Percentiles rank a stretch among this genome's conserved stretches.
Evolutionary conservation across 768 basidiomycete genomes (phyloP).

Genomic region (Hygrocybe coccinea): DNA sequence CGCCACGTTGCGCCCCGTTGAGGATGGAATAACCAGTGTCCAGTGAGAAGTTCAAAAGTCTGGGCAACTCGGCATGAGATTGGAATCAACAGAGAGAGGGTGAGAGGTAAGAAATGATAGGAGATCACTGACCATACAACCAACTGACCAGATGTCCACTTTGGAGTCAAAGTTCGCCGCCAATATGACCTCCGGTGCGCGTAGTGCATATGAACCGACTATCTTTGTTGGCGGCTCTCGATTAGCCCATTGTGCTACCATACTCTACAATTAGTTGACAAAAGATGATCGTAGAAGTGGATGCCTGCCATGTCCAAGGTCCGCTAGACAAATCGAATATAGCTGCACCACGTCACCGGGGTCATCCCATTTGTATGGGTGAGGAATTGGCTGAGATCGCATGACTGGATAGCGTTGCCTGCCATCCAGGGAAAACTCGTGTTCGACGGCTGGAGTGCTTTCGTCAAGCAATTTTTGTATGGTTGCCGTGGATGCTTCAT

Average conservation of each 20-base stretch:
- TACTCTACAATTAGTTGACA: too few relatives aligned
- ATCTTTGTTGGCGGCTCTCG: neutral
- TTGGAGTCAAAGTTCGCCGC: neutral
- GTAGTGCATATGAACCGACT: neutral
- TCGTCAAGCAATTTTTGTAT: slow-evolving; percentile 1
- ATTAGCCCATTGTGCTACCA: neutral
- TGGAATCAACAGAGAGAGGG: neutral
- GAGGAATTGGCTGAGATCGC: slow-evolving; percentile 17
- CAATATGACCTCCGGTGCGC: slow-evolving; percentile 5
- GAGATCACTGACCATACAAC: slow-evolving; percentile 7
- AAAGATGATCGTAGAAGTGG: neutral
- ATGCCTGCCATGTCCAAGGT: slow-evolving; percentile 7
- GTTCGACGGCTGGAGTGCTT: slow-evolving; percentile 4
- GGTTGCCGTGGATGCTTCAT: slow-evolving; percentile 8
- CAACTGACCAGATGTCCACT: slow-evolving; percentile 8
- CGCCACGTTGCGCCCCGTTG: slow-evolving; percentile 1
- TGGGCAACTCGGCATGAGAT: neutral
- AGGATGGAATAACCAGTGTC: slow-evolving; percentile 13
- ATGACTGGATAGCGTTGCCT: slow-evolving; percentile 4
- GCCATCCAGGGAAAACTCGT: neutral
- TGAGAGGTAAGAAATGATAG: too few relatives aligned
- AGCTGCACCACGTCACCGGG: slow-evolving; percentile 13
- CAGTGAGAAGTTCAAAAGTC: slow-evolving; percentile 16
- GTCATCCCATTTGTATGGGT: slow-evolving; percentile 12
- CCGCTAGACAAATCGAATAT: slow-evolving; percentile 8